These are phyloP conservation scores for Streptanthus diversifolius DNA, from an alignment of 345 rosid species.

Conservation along the genomic window DNA sequence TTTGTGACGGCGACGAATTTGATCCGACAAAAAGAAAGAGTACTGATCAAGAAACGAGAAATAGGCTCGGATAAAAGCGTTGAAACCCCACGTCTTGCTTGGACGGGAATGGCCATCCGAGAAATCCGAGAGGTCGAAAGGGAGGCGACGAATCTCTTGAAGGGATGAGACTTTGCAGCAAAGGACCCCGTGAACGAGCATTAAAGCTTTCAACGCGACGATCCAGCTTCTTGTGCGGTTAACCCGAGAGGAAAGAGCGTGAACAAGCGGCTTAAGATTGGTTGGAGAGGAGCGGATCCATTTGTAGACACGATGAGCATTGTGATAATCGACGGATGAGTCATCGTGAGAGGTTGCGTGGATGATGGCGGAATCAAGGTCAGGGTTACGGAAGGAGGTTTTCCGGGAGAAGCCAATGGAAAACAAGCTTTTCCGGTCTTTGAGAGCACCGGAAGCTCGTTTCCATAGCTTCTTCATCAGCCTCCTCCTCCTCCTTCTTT, in stretches of 20 bases:
- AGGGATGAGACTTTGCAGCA: slow-evolving; percentile 50
- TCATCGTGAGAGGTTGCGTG: slow-evolving; percentile 84
- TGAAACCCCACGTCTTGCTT: slow-evolving; percentile 53
- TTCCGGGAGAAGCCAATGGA: slow-evolving; percentile 36
- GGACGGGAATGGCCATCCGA: slow-evolving; percentile 47
- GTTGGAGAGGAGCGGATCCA: slow-evolving; percentile 69
- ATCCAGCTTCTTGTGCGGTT: slow-evolving; percentile 65
- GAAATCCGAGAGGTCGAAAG: slow-evolving; percentile 73
- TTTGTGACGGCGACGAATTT: slow-evolving; percentile 18
- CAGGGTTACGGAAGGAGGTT: slow-evolving; percentile 42
- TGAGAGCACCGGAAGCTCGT: slow-evolving; percentile 64
- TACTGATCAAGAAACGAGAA: slow-evolving; percentile 68
- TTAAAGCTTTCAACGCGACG: slow-evolving; percentile 71
- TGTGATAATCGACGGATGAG: slow-evolving; percentile 49
- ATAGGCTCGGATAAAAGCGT: slow-evolving; percentile 60
- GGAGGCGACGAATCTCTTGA: slow-evolving; percentile 38
- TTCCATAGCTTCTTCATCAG: slow-evolving; percentile 64
- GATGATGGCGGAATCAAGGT: slow-evolving; percentile 65
- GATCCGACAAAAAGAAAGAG: slow-evolving; percentile 39
- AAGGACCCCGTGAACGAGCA: slow-evolving; percentile 76
- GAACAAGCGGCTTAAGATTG: slow-evolving; percentile 51
- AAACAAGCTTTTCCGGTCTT: slow-evolving; percentile 69
- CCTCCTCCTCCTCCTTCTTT: slow-evolving; percentile 13
- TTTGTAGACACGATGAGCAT: slow-evolving; percentile 53
- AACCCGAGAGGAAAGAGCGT: slow-evolving; percentile 49